Base-by-base conservation (phyloP, 257 asterid species). In the Plantago ovata region DNA sequence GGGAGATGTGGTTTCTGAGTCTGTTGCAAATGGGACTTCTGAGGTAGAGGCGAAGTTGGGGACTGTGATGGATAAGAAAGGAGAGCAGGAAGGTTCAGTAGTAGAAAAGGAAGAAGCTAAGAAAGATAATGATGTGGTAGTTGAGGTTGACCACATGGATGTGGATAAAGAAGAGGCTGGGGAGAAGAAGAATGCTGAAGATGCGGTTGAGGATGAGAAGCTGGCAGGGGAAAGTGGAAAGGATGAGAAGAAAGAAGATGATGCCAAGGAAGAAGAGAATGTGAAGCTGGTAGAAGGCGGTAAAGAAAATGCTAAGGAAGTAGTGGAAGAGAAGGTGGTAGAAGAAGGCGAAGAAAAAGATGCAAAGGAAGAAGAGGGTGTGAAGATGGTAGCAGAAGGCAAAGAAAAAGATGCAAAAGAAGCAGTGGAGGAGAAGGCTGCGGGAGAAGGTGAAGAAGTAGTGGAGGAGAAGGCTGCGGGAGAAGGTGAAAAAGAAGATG, bases 1-100 rank as follows among this genome's bases (percentile, higher is more conserved):
- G 76, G 85, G 62, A 62, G 92, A 76, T 43, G 58, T 46, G 5
- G 83, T 70, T 60, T 54, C 60, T 0, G 78, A 73, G 72, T 64
- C 79, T 14, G 68, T 63, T 47, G 73, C 65, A 38, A 83, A 83
- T 70, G 90, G 77, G 21, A 68, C 65, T 21, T 68, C 20, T 2
- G 74, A 46, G 66, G 73, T 46, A 33, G 83, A 72, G 64, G 72
- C 43, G 40, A 74, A 44, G 45, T 46, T 46, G 0, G 78, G 66
- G 55, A 47, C 67, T 49, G 63, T 39, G 52, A 24, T 33, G 41
- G 77, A 66, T 45, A 56, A 42, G 50, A 63, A 58, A 44, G 73
- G 9, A 48, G 69, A 69, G 60, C 51, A 49, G 41, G 65, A 47
- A 16, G 70, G 59, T 53, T 76, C 52, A 13, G 70, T 62, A 65